These are phyloP conservation scores for Suhomyces wounanorum DNA, from an alignment of 1,139 yeast species.

Conservation along the genomic window DNA sequence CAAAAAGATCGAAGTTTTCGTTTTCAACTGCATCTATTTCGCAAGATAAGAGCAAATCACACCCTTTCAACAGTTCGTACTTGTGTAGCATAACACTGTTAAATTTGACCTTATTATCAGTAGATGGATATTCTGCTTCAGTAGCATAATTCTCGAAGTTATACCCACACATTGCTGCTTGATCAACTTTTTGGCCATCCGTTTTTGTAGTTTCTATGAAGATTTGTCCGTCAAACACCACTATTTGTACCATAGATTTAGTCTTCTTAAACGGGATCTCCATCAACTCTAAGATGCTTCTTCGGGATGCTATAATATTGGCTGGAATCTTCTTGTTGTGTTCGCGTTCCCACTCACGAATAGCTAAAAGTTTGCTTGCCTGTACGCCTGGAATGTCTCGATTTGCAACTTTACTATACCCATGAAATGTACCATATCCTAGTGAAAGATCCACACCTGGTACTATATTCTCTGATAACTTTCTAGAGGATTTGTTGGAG, in stretches of 20 bases:
- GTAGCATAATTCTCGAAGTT: slow-evolving; percentile 11
- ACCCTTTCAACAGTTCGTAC: not conserved
- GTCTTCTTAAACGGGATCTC: not conserved
- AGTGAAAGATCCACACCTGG: not conserved
- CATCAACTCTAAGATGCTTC: slow-evolving; percentile 1
- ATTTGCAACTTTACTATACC: slow-evolving; percentile 1
- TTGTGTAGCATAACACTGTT: slow-evolving; percentile 7
- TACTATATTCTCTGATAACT: not conserved
- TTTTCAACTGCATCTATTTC: slow-evolving; percentile 11
- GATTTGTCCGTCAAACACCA: slow-evolving; percentile 3
- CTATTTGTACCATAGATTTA: not conserved
- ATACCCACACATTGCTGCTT: slow-evolving; percentile 7
- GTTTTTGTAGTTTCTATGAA: slow-evolving; percentile 1
- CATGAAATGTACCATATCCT: not conserved
- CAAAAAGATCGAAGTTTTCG: slow-evolving; percentile 1
- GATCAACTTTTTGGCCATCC: not conserved
- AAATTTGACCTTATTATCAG: slow-evolving; percentile 3
- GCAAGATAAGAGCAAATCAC: slow-evolving; percentile 2
- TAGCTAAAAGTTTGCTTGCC: slow-evolving; percentile 4
- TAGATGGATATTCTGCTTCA: not conserved
- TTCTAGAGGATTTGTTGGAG: not conserved
- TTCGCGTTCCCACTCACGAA: slow-evolving; percentile 3
- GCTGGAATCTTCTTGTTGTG: not conserved
- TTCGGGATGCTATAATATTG: slow-evolving; percentile 6
- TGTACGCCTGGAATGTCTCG: not conserved